Conservation (phyloP, 352 stramenopile genomes). For the Phytophthora sp. region DNA sequence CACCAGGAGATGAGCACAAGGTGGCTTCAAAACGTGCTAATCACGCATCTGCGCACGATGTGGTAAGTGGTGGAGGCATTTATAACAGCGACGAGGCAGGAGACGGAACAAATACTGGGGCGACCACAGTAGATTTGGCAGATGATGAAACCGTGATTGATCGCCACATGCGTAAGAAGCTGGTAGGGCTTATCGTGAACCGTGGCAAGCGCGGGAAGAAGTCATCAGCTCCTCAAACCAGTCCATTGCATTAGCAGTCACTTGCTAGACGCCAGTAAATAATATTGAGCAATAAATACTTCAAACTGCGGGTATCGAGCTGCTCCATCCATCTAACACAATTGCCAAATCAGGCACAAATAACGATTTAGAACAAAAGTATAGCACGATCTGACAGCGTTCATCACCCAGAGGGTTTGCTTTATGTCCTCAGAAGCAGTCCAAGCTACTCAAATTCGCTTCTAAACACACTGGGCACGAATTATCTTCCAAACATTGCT, state of each 20-base stretch:
- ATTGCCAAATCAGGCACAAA: background rate
- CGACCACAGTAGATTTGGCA: slow-evolving; percentile 44
- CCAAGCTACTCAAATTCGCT: slow-evolving; percentile 51
- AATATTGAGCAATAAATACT: slow-evolving; percentile 28
- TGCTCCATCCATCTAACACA: slow-evolving; percentile 1
- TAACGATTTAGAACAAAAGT: background rate
- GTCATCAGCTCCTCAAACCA: slow-evolving; percentile 18
- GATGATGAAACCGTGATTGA: slow-evolving; percentile 78
- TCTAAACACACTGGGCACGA: slow-evolving; percentile 79
- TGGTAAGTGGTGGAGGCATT: slow-evolving; percentile 21
- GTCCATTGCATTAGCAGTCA: slow-evolving; percentile 26
- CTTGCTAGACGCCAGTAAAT: slow-evolving; percentile 15
- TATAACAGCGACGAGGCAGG: slow-evolving; percentile 35
- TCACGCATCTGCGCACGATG: slow-evolving; percentile 21
- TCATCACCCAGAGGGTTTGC: no score
- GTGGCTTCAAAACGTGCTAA: slow-evolving; percentile 14
- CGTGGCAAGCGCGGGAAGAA: slow-evolving; percentile 79
- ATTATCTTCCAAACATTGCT: slow-evolving; percentile 60
- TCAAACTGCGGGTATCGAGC: slow-evolving; percentile 3
- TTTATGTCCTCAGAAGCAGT: slow-evolving; percentile 49
- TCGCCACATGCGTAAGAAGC: slow-evolving; percentile 82
- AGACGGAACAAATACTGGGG: slow-evolving; percentile 20
- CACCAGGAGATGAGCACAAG: slow-evolving; percentile 29
- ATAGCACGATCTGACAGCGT: no score
- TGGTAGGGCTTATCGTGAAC: slow-evolving; percentile 83